Percentiles rank a stretch among this genome's conserved stretches.
Conservation (phyloP, 2,329 filamentous ascomycete genomes). For the Cladosporium sp. region DNA sequence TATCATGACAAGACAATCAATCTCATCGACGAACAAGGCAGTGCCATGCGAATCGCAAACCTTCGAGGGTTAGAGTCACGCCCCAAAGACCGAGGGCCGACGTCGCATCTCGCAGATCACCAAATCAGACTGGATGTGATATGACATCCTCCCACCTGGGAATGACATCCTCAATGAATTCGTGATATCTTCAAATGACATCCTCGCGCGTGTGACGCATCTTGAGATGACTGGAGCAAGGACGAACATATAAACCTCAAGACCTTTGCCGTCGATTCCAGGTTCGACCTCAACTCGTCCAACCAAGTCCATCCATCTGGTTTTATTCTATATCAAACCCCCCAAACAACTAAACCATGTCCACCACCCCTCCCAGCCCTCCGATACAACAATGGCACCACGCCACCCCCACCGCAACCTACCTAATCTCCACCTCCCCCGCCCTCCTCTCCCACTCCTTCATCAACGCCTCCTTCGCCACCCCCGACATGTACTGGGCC, state of each 20-base stretch:
- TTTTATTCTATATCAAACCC: too few relatives aligned
- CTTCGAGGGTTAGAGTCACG: too few relatives aligned
- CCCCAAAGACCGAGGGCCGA: too few relatives aligned
- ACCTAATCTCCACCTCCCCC: conserved; percentile 20
- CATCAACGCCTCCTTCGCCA: conserved; percentile 25
- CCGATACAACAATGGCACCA: conserved; percentile 5
- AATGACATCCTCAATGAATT: conserved; percentile 8
- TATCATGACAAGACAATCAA: too few relatives aligned
- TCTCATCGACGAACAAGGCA: too few relatives aligned
- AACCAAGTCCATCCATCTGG: too few relatives aligned
- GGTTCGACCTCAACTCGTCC: background rate
- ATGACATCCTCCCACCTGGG: background rate
- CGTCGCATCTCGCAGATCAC: too few relatives aligned
- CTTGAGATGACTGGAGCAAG: background rate
- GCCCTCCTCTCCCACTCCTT: conserved; percentile 20
- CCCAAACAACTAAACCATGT: too few relatives aligned
- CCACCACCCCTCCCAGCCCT: background rate
- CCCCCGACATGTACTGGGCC: conserved; percentile 30
- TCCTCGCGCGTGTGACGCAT: background rate
- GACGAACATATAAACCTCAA: too few relatives aligned
- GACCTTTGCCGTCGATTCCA: background rate
- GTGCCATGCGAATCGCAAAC: too few relatives aligned
- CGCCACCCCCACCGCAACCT: background rate
- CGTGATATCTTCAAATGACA: too few relatives aligned
- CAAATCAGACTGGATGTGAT: background rate